These are phyloP conservation scores for Vicia villosa DNA, from an alignment of 306 rosid genomes.

Conservation along the genomic window DNA sequence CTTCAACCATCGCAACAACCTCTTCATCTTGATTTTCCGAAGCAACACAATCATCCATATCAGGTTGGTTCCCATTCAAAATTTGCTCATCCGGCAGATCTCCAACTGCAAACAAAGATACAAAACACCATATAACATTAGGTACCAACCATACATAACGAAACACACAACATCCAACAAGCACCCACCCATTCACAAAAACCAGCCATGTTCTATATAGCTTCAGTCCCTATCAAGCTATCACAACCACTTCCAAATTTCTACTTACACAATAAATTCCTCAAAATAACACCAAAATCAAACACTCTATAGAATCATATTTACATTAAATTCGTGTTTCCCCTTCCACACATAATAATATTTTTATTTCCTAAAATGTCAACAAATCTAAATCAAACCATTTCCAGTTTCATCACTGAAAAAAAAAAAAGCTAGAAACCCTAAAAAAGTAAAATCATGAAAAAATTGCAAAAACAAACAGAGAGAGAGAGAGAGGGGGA, in stretches of 20 bases:
- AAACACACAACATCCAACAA: conserved; percentile 15
- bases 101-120: conserved; percentile 53
- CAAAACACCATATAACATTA: conserved; percentile 14
- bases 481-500: not conserved
- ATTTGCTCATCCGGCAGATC: conserved; percentile 86
- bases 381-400: not conserved
- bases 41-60: conserved; percentile 68
- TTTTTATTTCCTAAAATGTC: not conserved
- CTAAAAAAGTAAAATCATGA: not conserved
- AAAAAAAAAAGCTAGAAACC: not conserved
- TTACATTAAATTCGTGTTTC: not conserved
- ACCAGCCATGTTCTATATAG: not conserved
- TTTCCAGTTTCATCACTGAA: not conserved
- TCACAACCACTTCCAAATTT: not conserved
- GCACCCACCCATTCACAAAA: not conserved
- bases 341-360: not conserved
- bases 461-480: not conserved
- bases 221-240: not conserved
- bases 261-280: conserved; percentile 5
- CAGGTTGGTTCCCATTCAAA: conserved; percentile 74
- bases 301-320: not conserved
- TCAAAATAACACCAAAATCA: not conserved
- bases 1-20: conserved; percentile 81
- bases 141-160: not conserved
- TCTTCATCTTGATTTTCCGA: conserved; percentile 83